Base-by-base conservation (phyloP, 768 basidiomycete genomes). In the Boletus rex-veris region DNA sequence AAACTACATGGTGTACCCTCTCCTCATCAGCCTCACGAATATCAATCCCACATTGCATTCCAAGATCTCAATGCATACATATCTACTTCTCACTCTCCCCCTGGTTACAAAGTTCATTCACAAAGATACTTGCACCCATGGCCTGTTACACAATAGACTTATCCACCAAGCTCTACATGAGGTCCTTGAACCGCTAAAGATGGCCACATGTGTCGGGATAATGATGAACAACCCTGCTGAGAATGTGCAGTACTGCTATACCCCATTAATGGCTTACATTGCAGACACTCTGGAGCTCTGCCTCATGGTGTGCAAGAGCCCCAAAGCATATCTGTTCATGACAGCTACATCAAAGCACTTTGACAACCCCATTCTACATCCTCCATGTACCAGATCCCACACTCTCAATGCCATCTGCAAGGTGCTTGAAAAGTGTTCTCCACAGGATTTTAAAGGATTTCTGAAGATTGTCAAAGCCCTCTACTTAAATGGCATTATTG, bases 191-290 rank as follows among this genome's bases (percentile, higher is more conserved):
- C 24, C 24, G 5, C 24, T 24, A 5, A 24, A 24, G 24, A 24
- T 24, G 24, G 24, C 24, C 4, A 3, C 24, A 24, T 4, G 24
- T 3, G 4, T 24, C 4, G 24, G 24, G 4, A 24, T 24, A 24
- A 60, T 67, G 57, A 64, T 74, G 64, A 59, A 58, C 9, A 65
- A 73, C 50, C 66, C 63, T 12, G 35, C 10, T 6, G 18, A 19
- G 1, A 45, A 45, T 19, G 4, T 45, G 7, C 31, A 5, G 0
- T 45, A 45, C 18, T 45, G 45, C 5, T 45, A 19, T 7, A 45
- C 30, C 0, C 45, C n/a, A 3, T 3, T 45, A 35, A 31, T 19
- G 0, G 26, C n/a, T 2, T 45, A 14, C 6, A 45, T 45, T 4
- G 12, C 12, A 2, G 31, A 45, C 5, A 45, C 31, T 2, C 45